Evolutionary conservation across 768 basidiomycete genomes (phyloP).

Genomic region (Baorangia bicolor): DNA sequence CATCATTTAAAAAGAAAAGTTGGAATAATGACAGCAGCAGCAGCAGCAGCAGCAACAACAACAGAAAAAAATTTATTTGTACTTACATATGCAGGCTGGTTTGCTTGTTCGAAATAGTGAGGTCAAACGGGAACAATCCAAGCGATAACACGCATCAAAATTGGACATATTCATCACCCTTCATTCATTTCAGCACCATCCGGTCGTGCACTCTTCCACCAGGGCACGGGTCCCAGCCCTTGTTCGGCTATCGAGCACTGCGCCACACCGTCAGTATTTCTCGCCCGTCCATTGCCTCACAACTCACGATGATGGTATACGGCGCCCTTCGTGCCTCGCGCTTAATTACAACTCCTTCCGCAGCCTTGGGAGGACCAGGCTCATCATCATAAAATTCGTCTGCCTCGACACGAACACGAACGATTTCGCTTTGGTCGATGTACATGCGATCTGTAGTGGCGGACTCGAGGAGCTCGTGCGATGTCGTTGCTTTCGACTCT

Average conservation of each 20-base stretch:
- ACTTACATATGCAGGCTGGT: neutral
- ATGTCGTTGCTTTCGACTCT: conserved; percentile 48
- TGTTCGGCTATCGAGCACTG: conserved; percentile 87
- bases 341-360: conserved; percentile 62
- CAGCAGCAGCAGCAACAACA: neutral
- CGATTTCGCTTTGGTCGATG: conserved; percentile 71
- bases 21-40: no score
- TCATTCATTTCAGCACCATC: conserved; percentile 43
- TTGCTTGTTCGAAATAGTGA: neutral
- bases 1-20: neutral
- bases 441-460: conserved; percentile 70
- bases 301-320: conserved; percentile 67
- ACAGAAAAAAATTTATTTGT: neutral
- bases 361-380: conserved; percentile 76
- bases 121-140: neutral
- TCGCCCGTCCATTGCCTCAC: neutral
- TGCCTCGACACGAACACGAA: conserved; percentile 75
- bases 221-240: conserved; percentile 70
- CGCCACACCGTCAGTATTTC: neutral
- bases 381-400: conserved; percentile 88
- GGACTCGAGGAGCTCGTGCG: conserved; percentile 68
- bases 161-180: conserved; percentile 23
- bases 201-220: conserved; percentile 63
- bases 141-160: neutral
- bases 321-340: conserved; percentile 53